Base-by-base conservation (phyloP, 2,329 filamentous ascomycete species). In the Xylariaceae sp. region DNA sequence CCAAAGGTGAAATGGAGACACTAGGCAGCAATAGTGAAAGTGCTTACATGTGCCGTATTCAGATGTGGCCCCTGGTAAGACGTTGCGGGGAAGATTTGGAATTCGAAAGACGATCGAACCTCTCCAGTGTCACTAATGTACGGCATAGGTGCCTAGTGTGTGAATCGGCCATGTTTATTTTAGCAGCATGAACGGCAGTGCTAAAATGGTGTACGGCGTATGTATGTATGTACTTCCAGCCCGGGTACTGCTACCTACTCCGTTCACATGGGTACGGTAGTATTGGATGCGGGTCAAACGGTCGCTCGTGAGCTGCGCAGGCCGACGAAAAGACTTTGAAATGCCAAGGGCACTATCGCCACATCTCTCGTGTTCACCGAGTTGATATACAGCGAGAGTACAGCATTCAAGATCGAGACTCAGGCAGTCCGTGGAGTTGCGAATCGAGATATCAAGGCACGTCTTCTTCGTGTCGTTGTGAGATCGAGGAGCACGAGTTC, bases 81-180 rank as follows among this genome's bases (percentile, higher is more conserved):
- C 6, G 17, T 11, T 60, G 64, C 62, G 61, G 59, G 59, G 61
- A 23, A 51, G 60, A 69, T 69, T 69, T 69, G 67, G 65, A 69
- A 69, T 69, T 57, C 45, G 30, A n/a, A 15, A n/a, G 51, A 13
- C 37, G 37, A 42, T 42, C 37, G 37, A 42, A 42, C 11, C 3
- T 30, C 23, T 30, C 23, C 23, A 5, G 23, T 30, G 23, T 4
- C 23, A 30, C 23, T 30, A 30, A 30, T 30, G 23, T 30, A 30
- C 23, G 23, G 23, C 23, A 30, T 30, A 30, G 23, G 37, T 42
- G 37, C 37, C 37, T 42, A 42, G 37, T 42, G 37, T 42, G 37
- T 13, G 11, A 42, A 42, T 42, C 37, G 37, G 37, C 11, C 9
- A 42, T 42, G 37, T 13, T 42, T 13, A 42, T 30, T 30, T 30